Evolutionary conservation across 169 alveolate species (phyloP).

Genomic region (Plasmodium yoelii): DNA sequence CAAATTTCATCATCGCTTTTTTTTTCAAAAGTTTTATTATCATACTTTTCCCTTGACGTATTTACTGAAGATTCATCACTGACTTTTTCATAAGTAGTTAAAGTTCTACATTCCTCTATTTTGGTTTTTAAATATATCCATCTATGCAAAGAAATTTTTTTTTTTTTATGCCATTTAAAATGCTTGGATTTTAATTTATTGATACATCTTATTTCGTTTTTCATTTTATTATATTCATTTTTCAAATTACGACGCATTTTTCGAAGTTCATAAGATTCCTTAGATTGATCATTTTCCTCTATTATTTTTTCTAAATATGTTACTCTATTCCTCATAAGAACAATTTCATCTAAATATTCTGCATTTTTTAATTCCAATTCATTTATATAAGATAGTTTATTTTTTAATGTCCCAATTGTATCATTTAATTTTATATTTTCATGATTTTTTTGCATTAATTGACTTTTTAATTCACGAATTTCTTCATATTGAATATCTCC

Average conservation of each 20-base stretch:
- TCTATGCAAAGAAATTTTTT: slow-evolving; percentile 32
- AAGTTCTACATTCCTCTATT: neutral
- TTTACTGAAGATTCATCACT: neutral
- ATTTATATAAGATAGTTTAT: slow-evolving; percentile 38
- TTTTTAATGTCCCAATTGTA: slow-evolving; percentile 41
- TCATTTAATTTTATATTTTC: slow-evolving; percentile 66
- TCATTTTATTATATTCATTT: slow-evolving; percentile 47
- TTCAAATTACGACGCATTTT: slow-evolving; percentile 49
- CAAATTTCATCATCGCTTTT: neutral
- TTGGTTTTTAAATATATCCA: slow-evolving; percentile 29
- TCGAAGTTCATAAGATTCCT: slow-evolving; percentile 59
- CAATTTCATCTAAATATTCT: slow-evolving; percentile 69
- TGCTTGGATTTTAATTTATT: slow-evolving; percentile 21
- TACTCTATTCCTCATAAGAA: slow-evolving; percentile 50
- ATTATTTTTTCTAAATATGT: slow-evolving; percentile 66
- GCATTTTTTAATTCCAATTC: slow-evolving; percentile 61
- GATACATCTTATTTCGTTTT: slow-evolving; percentile 45
- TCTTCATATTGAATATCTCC: slow-evolving; percentile 73
- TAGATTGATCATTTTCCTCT: slow-evolving; percentile 70
- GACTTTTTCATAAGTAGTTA: neutral
- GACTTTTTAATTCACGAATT: slow-evolving; percentile 47
- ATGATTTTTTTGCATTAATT: slow-evolving; percentile 57
- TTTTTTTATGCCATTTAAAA: slow-evolving; percentile 32
- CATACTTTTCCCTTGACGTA: neutral
- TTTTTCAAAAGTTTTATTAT: neutral